Conservation (phyloP, 2,329 filamentous ascomycete species). For the Stylonectria norvegica region DNA sequence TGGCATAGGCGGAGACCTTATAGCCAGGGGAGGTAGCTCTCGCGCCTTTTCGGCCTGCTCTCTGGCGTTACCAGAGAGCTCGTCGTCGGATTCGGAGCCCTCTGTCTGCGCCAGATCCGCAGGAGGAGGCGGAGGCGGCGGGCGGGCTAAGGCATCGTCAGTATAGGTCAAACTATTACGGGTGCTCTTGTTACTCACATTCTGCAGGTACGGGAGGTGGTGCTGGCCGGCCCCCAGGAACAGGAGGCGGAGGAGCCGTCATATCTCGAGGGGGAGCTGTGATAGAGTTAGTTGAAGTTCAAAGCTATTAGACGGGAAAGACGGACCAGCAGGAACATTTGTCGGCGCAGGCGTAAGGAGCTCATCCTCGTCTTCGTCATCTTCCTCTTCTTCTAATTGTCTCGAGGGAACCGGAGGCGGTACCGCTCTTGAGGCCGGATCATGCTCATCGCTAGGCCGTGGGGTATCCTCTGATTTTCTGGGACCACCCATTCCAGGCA, state of each 20-base stretch:
- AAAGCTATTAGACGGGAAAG: not conserved
- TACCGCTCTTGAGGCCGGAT: slow-evolving; percentile 24
- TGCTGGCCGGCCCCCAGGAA: slow-evolving; percentile 50
- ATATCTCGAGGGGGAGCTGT: slow-evolving; percentile 34
- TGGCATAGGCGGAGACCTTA: slow-evolving; percentile 42
- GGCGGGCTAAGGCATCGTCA: slow-evolving; percentile 51
- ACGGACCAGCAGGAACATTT: slow-evolving; percentile 22
- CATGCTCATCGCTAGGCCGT: slow-evolving; percentile 37
- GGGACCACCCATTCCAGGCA: slow-evolving; percentile 69
- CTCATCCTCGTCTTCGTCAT: slow-evolving; percentile 35
- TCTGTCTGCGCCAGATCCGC: slow-evolving; percentile 63
- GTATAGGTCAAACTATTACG: slow-evolving; percentile 24
- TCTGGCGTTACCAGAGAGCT: slow-evolving; percentile 59
- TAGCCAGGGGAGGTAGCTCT: slow-evolving; percentile 19
- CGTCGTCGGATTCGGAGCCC: slow-evolving; percentile 86
- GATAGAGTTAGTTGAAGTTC: slow-evolving; percentile 25
- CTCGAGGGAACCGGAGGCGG: slow-evolving; percentile 31
- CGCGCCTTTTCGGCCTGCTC: slow-evolving; percentile 39
- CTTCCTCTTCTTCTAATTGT: slow-evolving; percentile 22
- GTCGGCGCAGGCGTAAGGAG: slow-evolving; percentile 33
- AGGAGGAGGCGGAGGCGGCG: slow-evolving; percentile 52
- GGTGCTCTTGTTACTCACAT: slow-evolving; percentile 46
- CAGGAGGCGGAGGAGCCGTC: slow-evolving; percentile 40
- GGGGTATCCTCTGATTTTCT: slow-evolving; percentile 43
- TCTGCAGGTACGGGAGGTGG: slow-evolving; percentile 58